Evolutionary conservation across 768 basidiomycete genomes (phyloP).

Genomic region (Floccularia luteovirens): DNA sequence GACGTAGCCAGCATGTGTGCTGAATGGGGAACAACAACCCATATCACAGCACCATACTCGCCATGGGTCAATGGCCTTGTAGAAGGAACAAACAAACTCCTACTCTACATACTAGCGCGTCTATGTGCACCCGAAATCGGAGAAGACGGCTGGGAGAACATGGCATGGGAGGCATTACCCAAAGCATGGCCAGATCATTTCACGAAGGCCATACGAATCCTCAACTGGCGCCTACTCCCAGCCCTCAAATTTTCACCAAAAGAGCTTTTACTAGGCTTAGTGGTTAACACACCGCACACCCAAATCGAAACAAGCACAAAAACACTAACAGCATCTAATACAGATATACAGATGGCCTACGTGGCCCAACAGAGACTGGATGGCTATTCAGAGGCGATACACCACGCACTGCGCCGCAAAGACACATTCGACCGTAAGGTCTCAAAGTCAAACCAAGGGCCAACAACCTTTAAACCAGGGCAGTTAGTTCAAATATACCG

Average conservation of each 20-base stretch:
- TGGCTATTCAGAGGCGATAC: conserved; percentile 3
- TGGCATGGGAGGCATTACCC: conserved; percentile 13
- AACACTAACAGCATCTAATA: neutral
- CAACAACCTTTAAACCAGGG: conserved; percentile 12
- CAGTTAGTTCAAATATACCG: conserved; percentile 21
- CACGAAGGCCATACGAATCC: conserved; percentile 13
- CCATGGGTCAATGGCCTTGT: conserved; percentile 33
- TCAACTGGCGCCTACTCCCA: conserved; percentile 2
- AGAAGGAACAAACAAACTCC: conserved; percentile 21
- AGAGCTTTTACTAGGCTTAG: conserved; percentile 4
- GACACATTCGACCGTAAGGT: conserved; percentile 15
- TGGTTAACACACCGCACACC: conserved; percentile 2
- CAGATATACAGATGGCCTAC: conserved; percentile 3
- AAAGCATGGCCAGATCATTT: conserved; percentile 23
- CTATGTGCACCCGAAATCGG: conserved; percentile 24
- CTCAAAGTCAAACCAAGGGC: conserved; percentile 3
- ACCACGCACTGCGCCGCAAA: conserved; percentile 16
- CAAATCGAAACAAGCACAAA: neutral
- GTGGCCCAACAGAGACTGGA: conserved; percentile 4
- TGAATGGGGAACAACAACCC: conserved; percentile 8
- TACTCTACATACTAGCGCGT: conserved; percentile 16
- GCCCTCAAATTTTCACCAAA: conserved; percentile 4
- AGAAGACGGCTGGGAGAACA: conserved; percentile 13
- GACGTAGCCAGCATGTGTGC: conserved; percentile 20
- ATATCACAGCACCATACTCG: conserved; percentile 21